Evolutionary conservation across 208 protist genomes (phyloP).

Genomic region (Trypanosoma lewisi): DNA sequence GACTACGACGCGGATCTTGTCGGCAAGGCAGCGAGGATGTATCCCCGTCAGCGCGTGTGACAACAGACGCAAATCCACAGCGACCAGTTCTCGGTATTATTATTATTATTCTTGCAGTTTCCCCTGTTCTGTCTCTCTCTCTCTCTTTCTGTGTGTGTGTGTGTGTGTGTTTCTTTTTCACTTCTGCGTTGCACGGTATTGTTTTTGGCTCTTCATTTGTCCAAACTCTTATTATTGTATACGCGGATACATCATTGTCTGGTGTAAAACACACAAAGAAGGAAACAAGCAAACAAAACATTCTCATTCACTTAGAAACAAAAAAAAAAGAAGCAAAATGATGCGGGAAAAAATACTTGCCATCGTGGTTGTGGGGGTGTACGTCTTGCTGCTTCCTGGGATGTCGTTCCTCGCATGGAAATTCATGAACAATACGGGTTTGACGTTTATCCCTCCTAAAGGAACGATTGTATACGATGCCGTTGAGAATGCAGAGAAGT

Average conservation of each 20-base stretch:
- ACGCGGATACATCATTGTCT: too few species aligned
- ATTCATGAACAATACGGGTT: slow-evolving; percentile 14
- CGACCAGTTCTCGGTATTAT: not conserved
- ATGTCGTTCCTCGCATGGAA: slow-evolving; percentile 8
- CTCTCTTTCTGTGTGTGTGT: slow-evolving; percentile 7
- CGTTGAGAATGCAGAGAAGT: not conserved
- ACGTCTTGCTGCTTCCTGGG: slow-evolving; percentile 6
- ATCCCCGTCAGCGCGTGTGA: slow-evolving; percentile 11
- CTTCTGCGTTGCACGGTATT: not conserved
- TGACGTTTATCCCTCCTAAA: slow-evolving; percentile 12
- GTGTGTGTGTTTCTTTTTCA: too few species aligned
- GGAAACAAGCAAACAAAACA: not conserved
- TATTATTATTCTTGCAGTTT: slow-evolving; percentile 7
- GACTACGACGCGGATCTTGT: slow-evolving; percentile 61
- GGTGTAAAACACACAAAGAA: not conserved
- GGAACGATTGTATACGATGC: slow-evolving; percentile 20
- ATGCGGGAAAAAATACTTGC: slow-evolving; percentile 22
- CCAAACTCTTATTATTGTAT: too few species aligned
- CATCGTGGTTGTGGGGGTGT: slow-evolving; percentile 18
- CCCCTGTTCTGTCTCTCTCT: not conserved
- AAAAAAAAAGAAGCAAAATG: not conserved
- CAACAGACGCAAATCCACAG: not conserved
- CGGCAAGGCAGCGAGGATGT: slow-evolving; percentile 24
- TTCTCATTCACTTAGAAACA: too few species aligned
- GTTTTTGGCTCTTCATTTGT: not conserved